Evolutionary conservation across 768 basidiomycete genomes (phyloP), one percentile per base, ranked within the genome.

Genomic region (Heimioporus sp.): DNA sequence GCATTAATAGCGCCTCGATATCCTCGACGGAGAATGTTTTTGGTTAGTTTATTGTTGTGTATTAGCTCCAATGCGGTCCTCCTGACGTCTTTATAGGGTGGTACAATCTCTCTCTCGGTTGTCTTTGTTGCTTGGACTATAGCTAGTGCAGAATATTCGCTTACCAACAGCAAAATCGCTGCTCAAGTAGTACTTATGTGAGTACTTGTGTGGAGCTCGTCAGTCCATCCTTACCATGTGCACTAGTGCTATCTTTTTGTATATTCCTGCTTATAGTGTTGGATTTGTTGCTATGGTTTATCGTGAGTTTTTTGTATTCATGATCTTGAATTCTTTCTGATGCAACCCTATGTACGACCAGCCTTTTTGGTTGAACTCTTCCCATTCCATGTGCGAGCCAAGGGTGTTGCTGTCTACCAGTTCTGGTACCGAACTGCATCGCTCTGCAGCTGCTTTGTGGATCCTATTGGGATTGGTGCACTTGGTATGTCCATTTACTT

Each of bases 21-120:
- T 35, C 62, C 58, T 39, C 58, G 61, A 31, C 52, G 62, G 13
- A 39, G 16, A 10, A 37, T 59, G n/a, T 53, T 49, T 45, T 39
- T 62, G n/a, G 61, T 62, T 10, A 53, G 58, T 32, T 16, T 13
- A 16, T 71, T 85, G 13, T 16, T 11, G n/a, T 30, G 13, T 10
- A 39, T 34, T 37, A 6, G 6, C 24, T 28, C 24, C 4, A 28
- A 28, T 5, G 20, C 42, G 32, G 34, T 28, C 17, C 6, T 48
- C 11, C 20, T 50, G 43, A 48, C 19, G 2, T 12, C 39, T 35
- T 6, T 9, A 4, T 37, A 63, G 60, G 28, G 31, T 3, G 51
- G 57, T 13, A 49, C 57, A 13, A 51, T 63, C 10, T 53, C 61
- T 16, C 32, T 62, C 13, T 46, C 56, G 4, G 15, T 53, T 10